These are phyloP conservation scores for Terfezia claveryi DNA, from an alignment of 495 filamentous ascomycete species.

Conservation along the genomic window DNA sequence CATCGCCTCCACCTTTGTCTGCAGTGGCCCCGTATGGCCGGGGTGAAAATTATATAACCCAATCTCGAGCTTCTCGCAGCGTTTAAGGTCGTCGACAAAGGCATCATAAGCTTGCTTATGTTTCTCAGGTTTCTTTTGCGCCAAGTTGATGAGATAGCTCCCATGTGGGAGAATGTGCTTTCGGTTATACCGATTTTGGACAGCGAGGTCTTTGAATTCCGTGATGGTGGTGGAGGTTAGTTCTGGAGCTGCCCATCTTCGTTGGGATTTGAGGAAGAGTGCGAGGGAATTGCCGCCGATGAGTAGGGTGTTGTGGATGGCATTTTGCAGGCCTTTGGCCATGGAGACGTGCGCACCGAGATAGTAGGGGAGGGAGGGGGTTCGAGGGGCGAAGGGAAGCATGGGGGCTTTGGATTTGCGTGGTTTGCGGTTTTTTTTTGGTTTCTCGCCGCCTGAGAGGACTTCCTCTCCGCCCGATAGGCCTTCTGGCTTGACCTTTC, in stretches of 20 bases:
- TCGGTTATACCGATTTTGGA: constrained; percentile 50
- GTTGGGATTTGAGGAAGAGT: constrained; percentile 83
- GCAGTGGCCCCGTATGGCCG: no score
- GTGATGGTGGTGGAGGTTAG: constrained; percentile 42
- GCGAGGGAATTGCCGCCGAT: constrained; percentile 87
- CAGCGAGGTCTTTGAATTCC: constrained; percentile 43
- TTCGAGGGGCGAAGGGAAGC: constrained; percentile 47
- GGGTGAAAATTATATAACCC: constrained; percentile 84
- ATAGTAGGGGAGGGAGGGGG: constrained; percentile 50
- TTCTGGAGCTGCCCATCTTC: constrained; percentile 78
- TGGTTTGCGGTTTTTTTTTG: constrained; percentile 25
- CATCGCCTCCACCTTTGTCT: no score
- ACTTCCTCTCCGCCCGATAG: not conserved
- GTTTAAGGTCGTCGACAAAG: constrained; percentile 71
- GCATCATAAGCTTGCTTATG: constrained; percentile 65
- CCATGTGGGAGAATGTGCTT: constrained; percentile 63
- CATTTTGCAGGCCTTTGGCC: constrained; percentile 79
- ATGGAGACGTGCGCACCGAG: constrained; percentile 82
- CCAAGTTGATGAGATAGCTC: constrained; percentile 89
- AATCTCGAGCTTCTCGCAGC: constrained; percentile 79
- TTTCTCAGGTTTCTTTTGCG: constrained; percentile 54
- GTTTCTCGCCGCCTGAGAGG: constrained; percentile 23
- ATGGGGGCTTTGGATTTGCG: constrained; percentile 24
- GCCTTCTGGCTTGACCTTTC: constrained; percentile 1
- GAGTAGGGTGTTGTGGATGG: constrained; percentile 52